Conservation (phyloP, 2,329 filamentous ascomycete genomes). For the Pseudocercospora macadamiae region DNA sequence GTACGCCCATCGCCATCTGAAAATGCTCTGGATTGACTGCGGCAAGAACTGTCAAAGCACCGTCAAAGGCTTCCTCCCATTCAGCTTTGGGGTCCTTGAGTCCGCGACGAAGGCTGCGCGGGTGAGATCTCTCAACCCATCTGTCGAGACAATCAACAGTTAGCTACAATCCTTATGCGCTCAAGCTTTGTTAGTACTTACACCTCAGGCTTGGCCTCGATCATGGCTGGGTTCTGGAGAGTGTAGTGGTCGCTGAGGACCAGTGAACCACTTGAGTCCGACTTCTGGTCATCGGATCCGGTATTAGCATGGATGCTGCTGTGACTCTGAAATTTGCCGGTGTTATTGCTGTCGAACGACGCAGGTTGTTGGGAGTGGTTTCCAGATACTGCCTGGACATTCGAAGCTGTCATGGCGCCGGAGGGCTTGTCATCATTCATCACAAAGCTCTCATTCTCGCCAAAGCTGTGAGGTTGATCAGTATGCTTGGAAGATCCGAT, state of each 20-base stretch:
- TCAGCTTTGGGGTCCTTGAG: constrained; percentile 23
- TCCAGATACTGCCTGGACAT: constrained; percentile 15
- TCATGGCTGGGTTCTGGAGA: constrained; percentile 15
- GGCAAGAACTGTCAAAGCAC: constrained; percentile 24
- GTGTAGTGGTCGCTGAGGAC: constrained; percentile 24
- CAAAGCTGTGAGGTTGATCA: constrained; percentile 19
- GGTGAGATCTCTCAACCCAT: constrained; percentile 22
- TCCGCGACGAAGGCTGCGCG: constrained; percentile 22
- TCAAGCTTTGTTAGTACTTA: neutral
- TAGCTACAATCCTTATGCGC: neutral
- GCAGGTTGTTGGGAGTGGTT: neutral
- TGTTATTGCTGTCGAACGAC: neutral
- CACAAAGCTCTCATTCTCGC: neutral
- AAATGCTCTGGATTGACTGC: constrained; percentile 35
- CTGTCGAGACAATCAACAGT: neutral
- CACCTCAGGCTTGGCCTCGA: constrained; percentile 9
- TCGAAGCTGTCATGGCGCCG: constrained; percentile 14
- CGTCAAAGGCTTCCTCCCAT: constrained; percentile 29
- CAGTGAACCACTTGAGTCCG: constrained; percentile 8
- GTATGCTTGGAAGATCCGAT: constrained; percentile 9
- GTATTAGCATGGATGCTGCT: neutral
- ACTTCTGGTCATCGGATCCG: constrained; percentile 6
- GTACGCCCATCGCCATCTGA: constrained; percentile 31
- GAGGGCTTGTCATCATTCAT: neutral
- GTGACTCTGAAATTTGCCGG: constrained; percentile 5